Conservation (phyloP, 176 grass and related monocot genomes). For the Oryza coarctata region DNA sequence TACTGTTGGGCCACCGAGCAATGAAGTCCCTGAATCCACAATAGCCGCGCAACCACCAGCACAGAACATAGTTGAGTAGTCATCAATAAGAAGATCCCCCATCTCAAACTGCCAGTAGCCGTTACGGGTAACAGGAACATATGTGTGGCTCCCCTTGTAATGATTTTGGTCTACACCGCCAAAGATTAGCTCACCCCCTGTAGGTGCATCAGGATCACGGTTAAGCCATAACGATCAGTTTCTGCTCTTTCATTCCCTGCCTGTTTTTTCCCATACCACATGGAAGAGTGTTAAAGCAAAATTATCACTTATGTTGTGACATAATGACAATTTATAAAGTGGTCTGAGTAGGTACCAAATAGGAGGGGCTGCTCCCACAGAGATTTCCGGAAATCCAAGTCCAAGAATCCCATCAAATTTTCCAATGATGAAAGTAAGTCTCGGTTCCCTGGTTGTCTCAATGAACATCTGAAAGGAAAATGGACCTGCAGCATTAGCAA, state of each 20-base stretch:
- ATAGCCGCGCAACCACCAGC: slow-evolving; percentile 83
- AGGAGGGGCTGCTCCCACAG: slow-evolving; percentile 65
- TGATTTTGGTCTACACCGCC: slow-evolving; percentile 79
- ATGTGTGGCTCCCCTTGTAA: slow-evolving; percentile 70
- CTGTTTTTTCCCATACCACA: slow-evolving; percentile 49
- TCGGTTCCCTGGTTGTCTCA: slow-evolving; percentile 80
- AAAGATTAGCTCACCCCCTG: slow-evolving; percentile 86
- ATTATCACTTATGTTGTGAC: background rate
- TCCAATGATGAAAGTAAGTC: slow-evolving; percentile 63
- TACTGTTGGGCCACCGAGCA: slow-evolving; percentile 88
- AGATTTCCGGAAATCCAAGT: slow-evolving; percentile 91
- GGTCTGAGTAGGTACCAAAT: slow-evolving; percentile 57
- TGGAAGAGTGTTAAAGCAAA: slow-evolving; percentile 6
- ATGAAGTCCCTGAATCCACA: slow-evolving; percentile 89
- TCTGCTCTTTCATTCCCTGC: slow-evolving; percentile 81
- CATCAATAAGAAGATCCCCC: slow-evolving; percentile 68
- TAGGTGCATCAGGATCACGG: slow-evolving; percentile 58
- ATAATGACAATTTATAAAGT: background rate
- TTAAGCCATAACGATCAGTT: slow-evolving; percentile 93
- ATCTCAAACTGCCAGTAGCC: slow-evolving; percentile 97
- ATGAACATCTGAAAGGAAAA: slow-evolving; percentile 72
- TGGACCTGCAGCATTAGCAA: background rate
- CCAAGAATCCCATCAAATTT: slow-evolving; percentile 98
- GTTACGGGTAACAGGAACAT: slow-evolving; percentile 78
- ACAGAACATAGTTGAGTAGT: slow-evolving; percentile 68